A percentile compares a stretch with the other conserved stretches of the same genome.
Evolutionary conservation across 2,329 filamentous ascomycete genomes (phyloP).

Genomic region (Monilinia vaccinii-corymbosi): DNA sequence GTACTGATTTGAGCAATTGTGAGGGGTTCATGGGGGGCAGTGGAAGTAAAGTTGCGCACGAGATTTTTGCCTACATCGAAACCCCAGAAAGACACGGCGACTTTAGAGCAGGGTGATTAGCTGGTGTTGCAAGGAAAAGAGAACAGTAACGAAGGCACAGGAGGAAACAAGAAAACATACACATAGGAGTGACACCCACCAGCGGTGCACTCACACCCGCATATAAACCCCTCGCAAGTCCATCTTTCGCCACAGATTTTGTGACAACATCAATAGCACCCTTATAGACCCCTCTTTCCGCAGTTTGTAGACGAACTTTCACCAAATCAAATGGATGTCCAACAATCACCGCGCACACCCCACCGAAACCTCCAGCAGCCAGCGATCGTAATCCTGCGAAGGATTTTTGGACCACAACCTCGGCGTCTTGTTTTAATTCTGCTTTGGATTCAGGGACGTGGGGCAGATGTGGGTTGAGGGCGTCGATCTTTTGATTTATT

Average conservation of each 20-base stretch:
- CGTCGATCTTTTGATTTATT: conserved; percentile 25
- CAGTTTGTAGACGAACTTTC: conserved; percentile 94
- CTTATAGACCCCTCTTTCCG: conserved; percentile 84
- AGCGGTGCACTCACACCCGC: conserved; percentile 94
- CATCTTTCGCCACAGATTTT: conserved; percentile 82
- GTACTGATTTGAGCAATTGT: conserved; percentile 80
- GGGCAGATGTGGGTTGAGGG: conserved; percentile 25
- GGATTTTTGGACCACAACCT: conserved; percentile 25
- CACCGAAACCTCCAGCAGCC: conserved; percentile 83
- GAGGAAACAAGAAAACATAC: conserved; percentile 46
- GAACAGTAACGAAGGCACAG: background rate
- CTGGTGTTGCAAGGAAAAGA: background rate
- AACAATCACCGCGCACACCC: conserved; percentile 86
- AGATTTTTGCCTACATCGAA: conserved; percentile 93
- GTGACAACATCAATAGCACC: conserved; percentile 85
- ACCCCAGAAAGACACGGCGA: conserved; percentile 69
- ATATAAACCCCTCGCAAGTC: conserved; percentile 72
- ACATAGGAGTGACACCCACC: conserved; percentile 97
- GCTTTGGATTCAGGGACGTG: conserved; percentile 28
- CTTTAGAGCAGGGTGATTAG: conserved; percentile 31
- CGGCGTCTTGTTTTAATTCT: conserved; percentile 27
- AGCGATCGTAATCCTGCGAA: conserved; percentile 68
- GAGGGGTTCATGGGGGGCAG: conserved; percentile 60
- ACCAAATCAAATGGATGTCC: conserved; percentile 96
- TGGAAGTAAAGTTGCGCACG: conserved; percentile 55